phyloP scores from a whole-genome alignment of 208 protist genomes.

The Leishmania major region DNA sequence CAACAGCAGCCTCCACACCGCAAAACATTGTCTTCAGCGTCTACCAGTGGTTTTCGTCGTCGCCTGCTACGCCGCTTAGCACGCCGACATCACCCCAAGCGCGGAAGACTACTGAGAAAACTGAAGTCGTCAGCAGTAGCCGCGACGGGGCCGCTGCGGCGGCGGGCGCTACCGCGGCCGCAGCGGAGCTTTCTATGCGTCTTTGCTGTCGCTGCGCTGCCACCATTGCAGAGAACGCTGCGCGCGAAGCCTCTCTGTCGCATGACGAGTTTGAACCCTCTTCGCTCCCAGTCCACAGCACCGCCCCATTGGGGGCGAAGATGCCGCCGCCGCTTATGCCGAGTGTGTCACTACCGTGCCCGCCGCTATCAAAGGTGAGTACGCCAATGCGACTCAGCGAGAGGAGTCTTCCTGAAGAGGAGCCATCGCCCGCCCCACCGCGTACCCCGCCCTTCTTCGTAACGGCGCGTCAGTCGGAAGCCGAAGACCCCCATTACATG shows the following conservation, averaged over 20 bases:
- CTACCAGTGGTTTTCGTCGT: conserved; percentile 24
- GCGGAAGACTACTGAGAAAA: neutral
- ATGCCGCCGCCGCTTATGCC: neutral
- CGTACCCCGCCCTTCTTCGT: neutral
- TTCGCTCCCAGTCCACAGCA: conserved; percentile 3
- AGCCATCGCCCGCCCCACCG: neutral
- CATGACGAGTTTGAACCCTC: conserved; percentile 20
- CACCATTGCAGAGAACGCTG: conserved; percentile 26
- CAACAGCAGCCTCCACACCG: neutral
- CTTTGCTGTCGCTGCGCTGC: conserved; percentile 44
- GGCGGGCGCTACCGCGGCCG: neutral
- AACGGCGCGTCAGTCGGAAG: neutral
- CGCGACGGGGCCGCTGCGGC: neutral
- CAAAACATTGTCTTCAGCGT: conserved; percentile 22
- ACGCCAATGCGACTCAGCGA: neutral
- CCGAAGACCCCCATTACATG: neutral
- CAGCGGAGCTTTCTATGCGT: conserved; percentile 23
- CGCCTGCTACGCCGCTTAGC: conserved; percentile 5
- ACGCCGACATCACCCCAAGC: neutral
- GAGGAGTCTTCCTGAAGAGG: neutral
- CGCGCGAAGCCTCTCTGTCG: conserved; percentile 15
- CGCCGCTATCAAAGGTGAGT: neutral
- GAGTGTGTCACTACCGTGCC: neutral
- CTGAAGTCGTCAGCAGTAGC: neutral
- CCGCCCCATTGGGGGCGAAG: neutral